Percentiles rank a stretch among this genome's conserved stretches.
Evolutionary conservation across 805 yeast genomes (phyloP).

Genomic region (Lipomyces anomalus): DNA sequence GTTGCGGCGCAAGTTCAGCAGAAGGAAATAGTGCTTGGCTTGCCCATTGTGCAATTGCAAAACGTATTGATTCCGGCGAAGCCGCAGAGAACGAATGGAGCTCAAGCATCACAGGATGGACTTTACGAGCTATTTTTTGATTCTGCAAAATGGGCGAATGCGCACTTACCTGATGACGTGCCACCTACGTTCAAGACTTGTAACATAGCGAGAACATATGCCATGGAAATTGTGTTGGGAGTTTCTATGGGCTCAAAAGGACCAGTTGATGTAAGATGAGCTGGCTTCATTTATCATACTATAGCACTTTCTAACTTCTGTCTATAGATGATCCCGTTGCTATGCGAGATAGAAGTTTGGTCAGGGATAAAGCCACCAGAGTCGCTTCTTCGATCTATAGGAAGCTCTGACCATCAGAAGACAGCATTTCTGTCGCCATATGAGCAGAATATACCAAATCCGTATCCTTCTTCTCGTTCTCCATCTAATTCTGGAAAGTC

Average conservation of each 20-base stretch:
- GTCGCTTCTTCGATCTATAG: constrained; percentile 9
- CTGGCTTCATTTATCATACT: not conserved
- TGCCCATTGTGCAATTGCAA: constrained; percentile 26
- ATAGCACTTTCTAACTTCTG: not conserved
- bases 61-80: constrained; percentile 11
- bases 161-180: constrained; percentile 38
- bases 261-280: constrained; percentile 22
- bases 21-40: constrained; percentile 15
- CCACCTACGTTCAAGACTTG: constrained; percentile 55
- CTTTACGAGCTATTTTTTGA: constrained; percentile 15
- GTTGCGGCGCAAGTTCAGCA: constrained; percentile 29
- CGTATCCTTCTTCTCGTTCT: too few species aligned
- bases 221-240: constrained; percentile 35
- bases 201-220: constrained; percentile 46
- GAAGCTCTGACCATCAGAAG: not conserved
- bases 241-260: constrained; percentile 36
- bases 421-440: not conserved
- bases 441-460: too few species aligned
- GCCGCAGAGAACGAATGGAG: not conserved
- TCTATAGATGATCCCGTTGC: constrained; percentile 8
- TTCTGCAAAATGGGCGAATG: constrained; percentile 1
- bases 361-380: constrained; percentile 22
- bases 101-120: constrained; percentile 1
- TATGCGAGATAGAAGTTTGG: constrained; percentile 11
- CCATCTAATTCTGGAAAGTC: too few species aligned